phyloP scores from a whole-genome alignment of 257 asterid genomes.

The Nicotiana tomentosiformis region DNA sequence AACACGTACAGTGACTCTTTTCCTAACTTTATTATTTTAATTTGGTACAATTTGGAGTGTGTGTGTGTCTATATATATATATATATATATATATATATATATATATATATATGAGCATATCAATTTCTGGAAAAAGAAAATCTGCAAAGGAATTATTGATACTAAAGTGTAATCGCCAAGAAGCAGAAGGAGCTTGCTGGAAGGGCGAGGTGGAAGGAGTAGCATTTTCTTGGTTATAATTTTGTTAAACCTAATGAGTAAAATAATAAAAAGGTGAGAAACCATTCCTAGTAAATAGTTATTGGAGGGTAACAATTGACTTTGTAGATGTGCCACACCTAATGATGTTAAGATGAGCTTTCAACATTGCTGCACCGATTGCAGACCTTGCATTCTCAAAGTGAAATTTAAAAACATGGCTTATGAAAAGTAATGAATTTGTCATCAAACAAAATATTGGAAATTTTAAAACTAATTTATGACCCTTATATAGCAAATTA shows the following conservation, averaged over 20 bases:
- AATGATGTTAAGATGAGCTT: neutral
- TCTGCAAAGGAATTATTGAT: neutral
- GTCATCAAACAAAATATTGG: neutral
- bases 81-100: too few relatives aligned
- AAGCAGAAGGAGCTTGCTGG: neutral
- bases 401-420: too few relatives aligned
- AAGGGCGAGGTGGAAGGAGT: too few relatives aligned
- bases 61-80: too few relatives aligned
- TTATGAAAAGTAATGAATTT: too few relatives aligned
- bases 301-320: neutral
- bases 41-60: neutral
- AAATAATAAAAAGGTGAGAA: neutral
- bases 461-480: neutral
- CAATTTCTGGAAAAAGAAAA: too few relatives aligned
- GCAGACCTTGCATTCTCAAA: neutral
- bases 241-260: neutral
- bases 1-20: neutral
- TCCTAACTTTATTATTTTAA: neutral
- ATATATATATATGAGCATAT: too few relatives aligned
- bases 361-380: neutral
- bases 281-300: too few relatives aligned
- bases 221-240: too few relatives aligned
- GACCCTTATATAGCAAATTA: too few relatives aligned
- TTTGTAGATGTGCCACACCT: neutral
- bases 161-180: neutral